Evolutionary conservation across 176 grass and related monocot genomes (phyloP).

Genomic region (Triticum turgidum): DNA sequence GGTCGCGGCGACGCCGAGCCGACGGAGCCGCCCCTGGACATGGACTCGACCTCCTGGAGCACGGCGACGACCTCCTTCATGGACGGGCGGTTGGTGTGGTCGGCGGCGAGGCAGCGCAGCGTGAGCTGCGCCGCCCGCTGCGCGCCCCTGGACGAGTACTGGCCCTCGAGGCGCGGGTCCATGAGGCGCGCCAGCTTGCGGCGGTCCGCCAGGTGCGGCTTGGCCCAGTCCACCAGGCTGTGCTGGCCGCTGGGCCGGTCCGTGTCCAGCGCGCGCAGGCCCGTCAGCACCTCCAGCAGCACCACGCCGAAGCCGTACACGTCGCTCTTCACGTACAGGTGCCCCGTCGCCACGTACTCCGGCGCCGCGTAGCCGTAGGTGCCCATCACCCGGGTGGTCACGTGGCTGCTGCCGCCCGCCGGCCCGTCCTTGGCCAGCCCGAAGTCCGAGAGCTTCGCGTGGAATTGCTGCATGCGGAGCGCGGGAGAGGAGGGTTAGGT

Average conservation of each 20-base stretch:
- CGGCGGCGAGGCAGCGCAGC: conserved; percentile 47
- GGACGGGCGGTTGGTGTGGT: conserved; percentile 64
- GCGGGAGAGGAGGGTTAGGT: background rate
- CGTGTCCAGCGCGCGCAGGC: conserved; percentile 67
- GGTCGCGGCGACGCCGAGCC: conserved; percentile 35
- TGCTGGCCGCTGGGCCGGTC: conserved; percentile 49
- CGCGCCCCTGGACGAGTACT: conserved; percentile 54
- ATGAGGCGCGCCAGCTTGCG: conserved; percentile 47
- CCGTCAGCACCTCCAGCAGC: conserved; percentile 67
- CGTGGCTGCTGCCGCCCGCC: conserved; percentile 51
- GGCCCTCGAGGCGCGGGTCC: conserved; percentile 69
- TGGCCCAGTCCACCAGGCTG: conserved; percentile 62
- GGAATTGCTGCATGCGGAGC: conserved; percentile 30
- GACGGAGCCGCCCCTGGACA: conserved; percentile 25
- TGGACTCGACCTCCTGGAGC: conserved; percentile 54
- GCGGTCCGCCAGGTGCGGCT: conserved; percentile 55
- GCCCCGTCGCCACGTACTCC: conserved; percentile 80
- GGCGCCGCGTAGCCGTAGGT: conserved; percentile 88
- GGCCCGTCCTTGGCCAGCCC: conserved; percentile 54
- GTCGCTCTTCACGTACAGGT: conserved; percentile 83
- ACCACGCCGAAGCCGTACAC: conserved; percentile 85
- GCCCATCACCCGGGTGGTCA: conserved; percentile 82
- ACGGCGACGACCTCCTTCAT: conserved; percentile 66
- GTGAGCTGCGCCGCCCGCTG: conserved; percentile 56
- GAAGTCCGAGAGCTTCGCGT: conserved; percentile 62